A percentile compares a stretch with the other conserved stretches of the same genome.
These are phyloP conservation scores for Eimeria brunetti DNA, from an alignment of 169 alveolate species.

Conservation along the genomic window DNA sequence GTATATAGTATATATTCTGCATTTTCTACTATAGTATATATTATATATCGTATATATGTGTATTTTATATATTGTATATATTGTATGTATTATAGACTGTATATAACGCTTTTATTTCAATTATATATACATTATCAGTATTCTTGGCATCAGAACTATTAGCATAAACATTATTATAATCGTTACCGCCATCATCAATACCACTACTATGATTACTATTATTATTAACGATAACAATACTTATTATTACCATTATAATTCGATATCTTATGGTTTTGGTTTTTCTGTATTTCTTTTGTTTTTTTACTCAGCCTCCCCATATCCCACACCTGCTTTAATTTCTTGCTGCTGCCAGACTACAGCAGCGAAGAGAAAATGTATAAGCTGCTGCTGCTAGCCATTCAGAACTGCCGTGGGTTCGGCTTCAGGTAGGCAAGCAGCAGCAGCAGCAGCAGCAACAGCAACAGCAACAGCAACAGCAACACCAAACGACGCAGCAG, in stretches of 20 bases:
- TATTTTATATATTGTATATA: no score
- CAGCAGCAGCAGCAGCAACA: not conserved
- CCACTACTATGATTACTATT: not conserved
- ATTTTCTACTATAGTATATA: no score
- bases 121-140: no score
- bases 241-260: not conserved
- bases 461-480: not conserved
- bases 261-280: not conserved
- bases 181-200: no score
- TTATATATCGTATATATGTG: no score
- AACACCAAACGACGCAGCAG: no score
- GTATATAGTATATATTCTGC: no score
- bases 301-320: constrained; percentile 88
- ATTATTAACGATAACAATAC: no score
- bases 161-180: no score
- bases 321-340: constrained; percentile 96
- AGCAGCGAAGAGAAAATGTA: constrained; percentile 87
- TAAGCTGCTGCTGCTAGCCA: constrained; percentile 87
- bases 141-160: no score
- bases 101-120: no score
- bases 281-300: not conserved
- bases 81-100: no score
- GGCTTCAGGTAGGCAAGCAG: constrained; percentile 87
- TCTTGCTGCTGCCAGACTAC: constrained; percentile 93
- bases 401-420: constrained; percentile 94